phyloP scores from a whole-genome alignment of 2,329 filamentous ascomycete species.

The Aspergillus ibericus region DNA sequence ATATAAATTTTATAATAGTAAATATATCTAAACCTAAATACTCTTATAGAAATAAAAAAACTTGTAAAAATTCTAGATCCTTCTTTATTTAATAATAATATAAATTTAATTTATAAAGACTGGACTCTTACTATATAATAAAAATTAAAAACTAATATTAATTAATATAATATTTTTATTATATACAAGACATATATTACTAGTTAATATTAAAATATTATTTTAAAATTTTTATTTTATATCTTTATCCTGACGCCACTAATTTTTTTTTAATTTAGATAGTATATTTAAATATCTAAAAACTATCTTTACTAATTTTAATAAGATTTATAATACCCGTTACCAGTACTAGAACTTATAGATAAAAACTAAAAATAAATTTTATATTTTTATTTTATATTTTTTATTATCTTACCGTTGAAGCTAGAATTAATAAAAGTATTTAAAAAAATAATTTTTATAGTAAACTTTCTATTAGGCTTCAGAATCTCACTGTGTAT shows the following conservation, averaged over 20 bases:
- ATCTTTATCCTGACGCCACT: too few relatives aligned
- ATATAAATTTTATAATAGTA: too few relatives aligned
- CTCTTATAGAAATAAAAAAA: background rate
- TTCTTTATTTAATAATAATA: background rate
- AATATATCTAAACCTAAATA: too few relatives aligned
- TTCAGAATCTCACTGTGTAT: background rate
- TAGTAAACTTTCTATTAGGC: background rate
- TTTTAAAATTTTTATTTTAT: background rate
- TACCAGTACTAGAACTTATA: background rate
- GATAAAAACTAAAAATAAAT: background rate
- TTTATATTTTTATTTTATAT: background rate
- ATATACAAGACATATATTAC: background rate
- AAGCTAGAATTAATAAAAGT: background rate
- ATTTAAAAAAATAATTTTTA: constrained; percentile 1
- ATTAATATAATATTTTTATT: background rate
- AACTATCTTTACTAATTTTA: background rate
- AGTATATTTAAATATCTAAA: background rate
- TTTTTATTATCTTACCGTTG: background rate
- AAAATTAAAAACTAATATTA: background rate
- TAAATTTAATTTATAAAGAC: background rate
- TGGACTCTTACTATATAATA: background rate
- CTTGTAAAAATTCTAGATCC: background rate
- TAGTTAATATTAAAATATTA: background rate
- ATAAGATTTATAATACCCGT: background rate
- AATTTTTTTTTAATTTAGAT: too few relatives aligned